Conservation (phyloP, 2,329 filamentous ascomycete genomes). For the Hypocreales sp. region DNA sequence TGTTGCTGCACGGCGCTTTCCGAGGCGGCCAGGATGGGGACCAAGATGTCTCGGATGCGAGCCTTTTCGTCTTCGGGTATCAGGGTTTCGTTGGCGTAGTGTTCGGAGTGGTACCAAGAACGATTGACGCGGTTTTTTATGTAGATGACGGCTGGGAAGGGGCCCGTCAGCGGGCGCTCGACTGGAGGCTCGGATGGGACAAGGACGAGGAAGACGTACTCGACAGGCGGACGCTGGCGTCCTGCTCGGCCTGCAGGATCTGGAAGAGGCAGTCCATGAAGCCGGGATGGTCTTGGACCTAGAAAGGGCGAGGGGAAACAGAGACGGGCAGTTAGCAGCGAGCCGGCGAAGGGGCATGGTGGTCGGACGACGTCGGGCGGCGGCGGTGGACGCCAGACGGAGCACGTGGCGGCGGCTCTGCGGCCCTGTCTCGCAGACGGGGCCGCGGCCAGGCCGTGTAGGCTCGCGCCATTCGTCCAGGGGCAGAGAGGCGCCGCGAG, state of each 20-base stretch:
- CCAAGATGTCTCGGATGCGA: constrained; percentile 71
- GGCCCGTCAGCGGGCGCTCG: constrained; percentile 5
- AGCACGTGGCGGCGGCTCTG: no score
- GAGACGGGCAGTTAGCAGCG: background rate
- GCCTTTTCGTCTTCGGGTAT: constrained; percentile 84
- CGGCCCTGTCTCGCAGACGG: no score
- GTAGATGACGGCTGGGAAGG: constrained; percentile 69
- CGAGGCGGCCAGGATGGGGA: constrained; percentile 75
- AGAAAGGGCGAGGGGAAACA: no score
- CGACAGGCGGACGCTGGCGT: constrained; percentile 69
- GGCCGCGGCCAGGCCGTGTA: no score
- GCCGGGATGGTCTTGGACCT: constrained; percentile 83
- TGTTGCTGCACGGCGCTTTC: constrained; percentile 75
- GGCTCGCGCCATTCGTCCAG: no score
- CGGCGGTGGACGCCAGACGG: no score
- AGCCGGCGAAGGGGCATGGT: no score
- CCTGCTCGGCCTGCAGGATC: constrained; percentile 79
- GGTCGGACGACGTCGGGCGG: no score
- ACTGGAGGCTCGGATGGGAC: constrained; percentile 1
- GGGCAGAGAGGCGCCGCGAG: no score
- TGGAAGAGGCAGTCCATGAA: constrained; percentile 86
- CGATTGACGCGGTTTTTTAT: constrained; percentile 94
- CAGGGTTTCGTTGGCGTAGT: constrained; percentile 53
- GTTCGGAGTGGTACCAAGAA: constrained; percentile 71
- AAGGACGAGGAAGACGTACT: constrained; percentile 41